Conservation (phyloP, 2,329 filamentous ascomycete species). For the Cephalotrichum gorgonifer region DNA sequence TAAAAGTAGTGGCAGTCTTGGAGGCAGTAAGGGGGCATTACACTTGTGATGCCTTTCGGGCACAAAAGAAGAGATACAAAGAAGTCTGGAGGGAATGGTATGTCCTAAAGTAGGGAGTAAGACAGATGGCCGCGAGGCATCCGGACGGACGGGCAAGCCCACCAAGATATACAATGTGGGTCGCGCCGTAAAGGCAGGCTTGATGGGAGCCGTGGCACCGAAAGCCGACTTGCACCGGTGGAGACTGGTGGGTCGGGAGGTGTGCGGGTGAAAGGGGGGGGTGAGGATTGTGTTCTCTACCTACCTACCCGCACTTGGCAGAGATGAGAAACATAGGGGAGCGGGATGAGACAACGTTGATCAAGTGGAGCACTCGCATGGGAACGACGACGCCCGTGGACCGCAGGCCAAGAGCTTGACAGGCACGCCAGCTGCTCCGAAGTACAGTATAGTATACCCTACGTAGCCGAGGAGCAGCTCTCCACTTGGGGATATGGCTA, state of each 20-base stretch:
- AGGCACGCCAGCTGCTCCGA: neutral
- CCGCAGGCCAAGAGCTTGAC: neutral
- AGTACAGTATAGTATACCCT: neutral
- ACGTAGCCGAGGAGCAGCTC: neutral
- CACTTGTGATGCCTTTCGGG: conserved; percentile 21
- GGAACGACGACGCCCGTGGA: neutral
- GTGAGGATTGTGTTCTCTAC: neutral
- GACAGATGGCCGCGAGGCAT: neutral
- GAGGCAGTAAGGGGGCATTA: conserved; percentile 73
- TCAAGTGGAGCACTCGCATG: conserved; percentile 5
- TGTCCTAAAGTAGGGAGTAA: neutral
- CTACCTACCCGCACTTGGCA: neutral
- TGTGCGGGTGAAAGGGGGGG: neutral
- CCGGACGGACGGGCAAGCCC: conserved; percentile 2
- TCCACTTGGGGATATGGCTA: neutral
- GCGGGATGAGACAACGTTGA: conserved; percentile 1
- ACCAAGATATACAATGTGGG: conserved; percentile 5
- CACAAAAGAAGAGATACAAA: neutral
- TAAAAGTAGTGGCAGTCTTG: conserved; percentile 92
- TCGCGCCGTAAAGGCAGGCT: conserved; percentile 1
- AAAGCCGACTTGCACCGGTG: neutral
- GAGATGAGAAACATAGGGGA: neutral
- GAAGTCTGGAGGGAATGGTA: neutral
- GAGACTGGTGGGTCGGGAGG: neutral
- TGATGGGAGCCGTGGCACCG: neutral